Base-by-base conservation (phyloP, 345 rosid species). In the Lepidium africanum region DNA sequence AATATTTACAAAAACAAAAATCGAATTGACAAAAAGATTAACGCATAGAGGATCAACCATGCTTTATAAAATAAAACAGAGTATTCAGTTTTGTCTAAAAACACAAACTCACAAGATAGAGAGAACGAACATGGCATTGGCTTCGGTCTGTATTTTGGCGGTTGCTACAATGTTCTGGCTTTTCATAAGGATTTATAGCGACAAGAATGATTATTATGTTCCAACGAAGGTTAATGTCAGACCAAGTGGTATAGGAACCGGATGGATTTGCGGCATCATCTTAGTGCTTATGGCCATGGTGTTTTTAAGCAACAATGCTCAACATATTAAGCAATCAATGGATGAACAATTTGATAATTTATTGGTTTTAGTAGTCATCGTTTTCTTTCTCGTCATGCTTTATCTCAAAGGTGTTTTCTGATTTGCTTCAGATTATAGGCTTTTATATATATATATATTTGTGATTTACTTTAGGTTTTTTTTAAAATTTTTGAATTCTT, bases 221-320 rank as follows among this genome's bases (percentile, higher is more conserved):
- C 13, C 73, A 39, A 11, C 25, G 65, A 16, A 32, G 59, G 9
- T 32, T 48, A 21, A n/a, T 49, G 9, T 8, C 3, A 39, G 41
- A 40, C 14, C 51, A 63, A 49, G 15, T 33, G 59, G 60, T 43
- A 30, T 70, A 30, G 74, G 67, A 70, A 50, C 43, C 13, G 67
- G 43, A 40, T 40, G 10, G 52, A 32, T 50, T 50, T 59, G 25
- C 16, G 9, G 50, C 43, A 60, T 60, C 14, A 5, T 63, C 57
- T 30, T 70, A 19, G 52, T 3, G 52, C 6, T 70, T 3, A 6
- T 32, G 52, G 50, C 16, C 19, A 15, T 50, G 23, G 19, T 49
- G 66, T 35, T 17, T 51, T 8, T 50, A 9, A 50, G 17, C 73
- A 59, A 59, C 35, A 69, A 63, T 9, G 43, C 56, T 48, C 10